Conservation (phyloP, 257 asterid genomes). For the Oldenlandia corymbosa region DNA sequence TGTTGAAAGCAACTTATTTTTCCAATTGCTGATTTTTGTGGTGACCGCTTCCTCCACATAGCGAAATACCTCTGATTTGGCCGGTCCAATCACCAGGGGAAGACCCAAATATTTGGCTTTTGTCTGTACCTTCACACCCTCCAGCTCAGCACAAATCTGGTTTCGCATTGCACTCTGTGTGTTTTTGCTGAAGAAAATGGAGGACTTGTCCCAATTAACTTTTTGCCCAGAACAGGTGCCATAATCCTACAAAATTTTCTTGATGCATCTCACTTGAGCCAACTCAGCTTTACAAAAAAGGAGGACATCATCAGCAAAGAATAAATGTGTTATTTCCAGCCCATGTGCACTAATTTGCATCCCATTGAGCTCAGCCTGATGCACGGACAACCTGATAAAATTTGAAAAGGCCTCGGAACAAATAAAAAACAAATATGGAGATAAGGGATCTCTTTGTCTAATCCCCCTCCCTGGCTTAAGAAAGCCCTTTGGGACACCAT, state of each 20-base stretch:
- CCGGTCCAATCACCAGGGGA: background rate
- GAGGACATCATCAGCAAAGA: background rate
- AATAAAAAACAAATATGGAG: background rate
- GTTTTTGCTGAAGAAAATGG: background rate
- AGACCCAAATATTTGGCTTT: background rate
- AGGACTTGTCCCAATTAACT: background rate
- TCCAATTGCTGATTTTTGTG: background rate
- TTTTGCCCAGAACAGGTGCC: background rate
- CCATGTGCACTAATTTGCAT: background rate
- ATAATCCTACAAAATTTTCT: background rate
- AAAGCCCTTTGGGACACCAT: too few species aligned
- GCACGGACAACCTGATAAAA: background rate
- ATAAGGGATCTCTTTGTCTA: background rate
- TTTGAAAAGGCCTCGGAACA: too few species aligned
- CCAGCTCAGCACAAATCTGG: background rate
- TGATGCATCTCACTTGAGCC: background rate
- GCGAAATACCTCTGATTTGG: background rate
- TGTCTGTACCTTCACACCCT: background rate
- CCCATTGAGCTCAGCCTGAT: background rate
- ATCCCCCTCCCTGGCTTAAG: background rate
- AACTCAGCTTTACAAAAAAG: background rate
- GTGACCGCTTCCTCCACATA: background rate
- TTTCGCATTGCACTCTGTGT: too few species aligned
- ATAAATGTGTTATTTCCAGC: background rate
- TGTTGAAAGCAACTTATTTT: background rate